phyloP scores from a whole-genome alignment of 2,329 filamentous ascomycete species.

The Tolypocladium endophyticum region DNA sequence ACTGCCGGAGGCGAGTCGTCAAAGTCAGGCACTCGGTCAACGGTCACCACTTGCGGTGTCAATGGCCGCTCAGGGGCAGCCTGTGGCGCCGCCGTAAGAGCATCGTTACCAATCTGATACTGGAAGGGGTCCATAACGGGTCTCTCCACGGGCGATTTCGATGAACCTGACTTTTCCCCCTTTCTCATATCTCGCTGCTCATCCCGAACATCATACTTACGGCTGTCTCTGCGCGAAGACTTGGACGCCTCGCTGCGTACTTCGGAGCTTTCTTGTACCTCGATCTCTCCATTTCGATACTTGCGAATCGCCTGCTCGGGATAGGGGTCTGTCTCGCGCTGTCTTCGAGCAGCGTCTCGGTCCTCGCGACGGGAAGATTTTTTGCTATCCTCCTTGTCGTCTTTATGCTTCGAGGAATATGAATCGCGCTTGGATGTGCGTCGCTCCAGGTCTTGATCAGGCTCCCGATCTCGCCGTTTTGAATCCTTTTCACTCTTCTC shows the following conservation, averaged over 20 bases:
- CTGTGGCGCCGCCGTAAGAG: constrained; percentile 7
- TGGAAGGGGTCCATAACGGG: constrained; percentile 45
- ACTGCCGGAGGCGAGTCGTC: constrained; percentile 21
- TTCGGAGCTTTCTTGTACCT: constrained; percentile 18
- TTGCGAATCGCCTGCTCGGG: constrained; percentile 11
- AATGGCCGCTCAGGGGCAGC: constrained; percentile 22
- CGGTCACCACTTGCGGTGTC: constrained; percentile 40
- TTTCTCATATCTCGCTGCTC: constrained; percentile 16
- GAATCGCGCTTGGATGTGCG: constrained; percentile 20
- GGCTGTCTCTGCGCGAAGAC: constrained; percentile 12
- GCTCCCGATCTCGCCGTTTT: constrained; percentile 7
- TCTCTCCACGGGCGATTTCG: constrained; percentile 13
- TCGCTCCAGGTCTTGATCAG: constrained; percentile 13
- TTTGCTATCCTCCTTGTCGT: constrained; percentile 17
- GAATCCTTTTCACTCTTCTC: constrained; percentile 9
- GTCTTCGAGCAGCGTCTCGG: constrained; percentile 17
- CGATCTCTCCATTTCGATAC: constrained; percentile 15
- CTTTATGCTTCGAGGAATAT: constrained; percentile 15
- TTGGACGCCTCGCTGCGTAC: constrained; percentile 12
- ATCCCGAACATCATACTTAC: constrained; percentile 12
- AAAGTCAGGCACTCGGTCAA: constrained; percentile 43
- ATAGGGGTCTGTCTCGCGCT: constrained; percentile 15
- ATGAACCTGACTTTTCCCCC: constrained; percentile 16
- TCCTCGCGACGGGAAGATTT: constrained; percentile 21
- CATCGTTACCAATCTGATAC: constrained; percentile 43